Evolutionary conservation across 345 rosid species (phyloP), one percentile per base, ranked within the genome.

Genomic region (Garcia nutans): DNA sequence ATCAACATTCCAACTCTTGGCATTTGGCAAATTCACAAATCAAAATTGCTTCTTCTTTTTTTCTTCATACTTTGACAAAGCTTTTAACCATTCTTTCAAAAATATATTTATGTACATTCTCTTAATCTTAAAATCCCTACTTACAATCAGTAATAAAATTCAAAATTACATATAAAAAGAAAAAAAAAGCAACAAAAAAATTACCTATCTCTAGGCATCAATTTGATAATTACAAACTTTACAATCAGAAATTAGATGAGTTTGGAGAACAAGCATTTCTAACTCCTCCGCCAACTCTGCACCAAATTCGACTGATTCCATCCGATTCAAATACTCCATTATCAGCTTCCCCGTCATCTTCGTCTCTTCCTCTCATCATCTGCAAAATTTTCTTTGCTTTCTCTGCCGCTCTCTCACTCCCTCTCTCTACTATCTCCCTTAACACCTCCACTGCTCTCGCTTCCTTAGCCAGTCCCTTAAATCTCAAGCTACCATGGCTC

Each of bases 221-320:
- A 19, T 20, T 44, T 12, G 59, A 31, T 49, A 65, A 72, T 52
- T 54, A 74, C 52, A 23, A n/a, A 68, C 70, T 70, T 64, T 56
- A 75, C 75, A 65, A 37, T 83, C 87, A 90, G 72, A 86, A 88
- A 26, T 88, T 80, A 22, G 86, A 76, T 2, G 92, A 77, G 55
- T 80, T 87, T 26, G 88, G 87, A 67, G 82, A 84, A 52, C 70
- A 50, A 57, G 19, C 69, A 28, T 79, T 78, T 37, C 66, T 76
- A 31, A 85, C 79, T 0, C 44, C 70, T 2, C 59, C 70, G 33
- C 62, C 88, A 70, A 78, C 84, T 19, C 85, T 82, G 77, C 78
- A 78, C 67, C 88, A 87, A 69, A 45, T 77, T 68, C 89, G 84
- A 55, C 82, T 82, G 16, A 84, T 57, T 45, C 86, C 91, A 52